Evolutionary conservation across 2,329 filamentous ascomycete species (phyloP), one percentile per base, ranked within the genome.

Genomic region (Aureobasidium sp.): DNA sequence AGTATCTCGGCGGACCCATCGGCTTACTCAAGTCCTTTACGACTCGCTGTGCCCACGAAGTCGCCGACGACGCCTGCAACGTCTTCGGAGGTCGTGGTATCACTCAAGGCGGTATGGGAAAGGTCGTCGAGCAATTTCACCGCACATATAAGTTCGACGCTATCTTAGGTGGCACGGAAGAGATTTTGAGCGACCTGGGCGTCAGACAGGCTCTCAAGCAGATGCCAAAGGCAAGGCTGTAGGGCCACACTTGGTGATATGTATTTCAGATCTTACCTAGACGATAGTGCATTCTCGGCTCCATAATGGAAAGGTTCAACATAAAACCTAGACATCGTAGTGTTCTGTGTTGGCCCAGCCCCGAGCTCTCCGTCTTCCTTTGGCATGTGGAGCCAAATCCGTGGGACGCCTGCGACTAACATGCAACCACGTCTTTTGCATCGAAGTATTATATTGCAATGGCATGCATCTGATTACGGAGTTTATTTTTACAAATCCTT

Each of bases 151-250:
- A 94, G 77, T 94, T 80, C 63, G 78, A 80, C 70, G 78, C 78
- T 4, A 80, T 80, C 64, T 75, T 93, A 29, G 90, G 90, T 63
- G 90, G 90, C 12, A 88, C 89, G 1, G 90, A 95, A 75, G 90
- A 95, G 77, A 86, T 95, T 64, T 73, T 95, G 63, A 88, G 83
- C 5, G 91, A 95, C 75, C 73, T 95, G 60, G 90, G 90, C 9
- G 90, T 95, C 1, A 81, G 90, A 66, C 90, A 95, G 76, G 91
- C 90, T 26, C 86, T 94, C 80, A 89, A 87, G 74, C 82, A 84
- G 67, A 92, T 96, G 80, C 91, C 91, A 34, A 93, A 93, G 78
- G 84, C 88, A 29, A 91, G 89, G 82, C 73, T 95, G 73, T 94
- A 85, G 62, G 47, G 32, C 1, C 9, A 6, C 36, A 1, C 13